Conservation (phyloP, 768 basidiomycete genomes). For the Clavulina sp. region DNA sequence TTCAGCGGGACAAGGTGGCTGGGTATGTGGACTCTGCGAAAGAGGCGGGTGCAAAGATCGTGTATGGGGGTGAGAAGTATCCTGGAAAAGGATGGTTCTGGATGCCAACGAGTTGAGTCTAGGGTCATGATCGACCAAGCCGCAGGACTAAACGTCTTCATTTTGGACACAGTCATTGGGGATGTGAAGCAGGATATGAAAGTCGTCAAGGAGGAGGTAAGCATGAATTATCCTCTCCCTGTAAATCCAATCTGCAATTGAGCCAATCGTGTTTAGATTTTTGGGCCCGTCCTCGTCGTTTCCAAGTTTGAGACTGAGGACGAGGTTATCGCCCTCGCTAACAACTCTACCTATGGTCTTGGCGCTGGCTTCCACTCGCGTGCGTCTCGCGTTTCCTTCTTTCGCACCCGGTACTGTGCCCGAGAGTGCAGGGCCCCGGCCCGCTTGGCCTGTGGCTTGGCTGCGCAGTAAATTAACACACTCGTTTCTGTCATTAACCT, state of each 20-base stretch:
- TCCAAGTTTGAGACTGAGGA: slow-evolving; percentile 74
- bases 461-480: no score
- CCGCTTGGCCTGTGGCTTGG: no score
- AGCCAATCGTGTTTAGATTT: slow-evolving; percentile 39
- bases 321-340: slow-evolving; percentile 69
- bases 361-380: slow-evolving; percentile 84
- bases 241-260: slow-evolving; percentile 9
- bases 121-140: no score
- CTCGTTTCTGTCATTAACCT: neutral
- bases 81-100: slow-evolving; percentile 69
- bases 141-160: neutral
- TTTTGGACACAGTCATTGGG: slow-evolving; percentile 78
- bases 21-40: slow-evolving; percentile 77
- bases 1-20: slow-evolving; percentile 75
- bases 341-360: slow-evolving; percentile 78
- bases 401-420: neutral
- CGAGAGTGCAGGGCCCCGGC: no score
- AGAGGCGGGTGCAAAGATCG: slow-evolving; percentile 58
- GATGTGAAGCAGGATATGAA: slow-evolving; percentile 69
- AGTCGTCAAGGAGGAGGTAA: slow-evolving; percentile 67
- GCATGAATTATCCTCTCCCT: slow-evolving; percentile 1
- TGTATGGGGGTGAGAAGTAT: slow-evolving; percentile 68
- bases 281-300: slow-evolving; percentile 81
- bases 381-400: slow-evolving; percentile 20
- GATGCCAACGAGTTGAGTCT: slow-evolving; percentile 63